These are phyloP conservation scores for Fusarium sp. DNA, from an alignment of 2,329 filamentous ascomycete species.

Conservation along the genomic window DNA sequence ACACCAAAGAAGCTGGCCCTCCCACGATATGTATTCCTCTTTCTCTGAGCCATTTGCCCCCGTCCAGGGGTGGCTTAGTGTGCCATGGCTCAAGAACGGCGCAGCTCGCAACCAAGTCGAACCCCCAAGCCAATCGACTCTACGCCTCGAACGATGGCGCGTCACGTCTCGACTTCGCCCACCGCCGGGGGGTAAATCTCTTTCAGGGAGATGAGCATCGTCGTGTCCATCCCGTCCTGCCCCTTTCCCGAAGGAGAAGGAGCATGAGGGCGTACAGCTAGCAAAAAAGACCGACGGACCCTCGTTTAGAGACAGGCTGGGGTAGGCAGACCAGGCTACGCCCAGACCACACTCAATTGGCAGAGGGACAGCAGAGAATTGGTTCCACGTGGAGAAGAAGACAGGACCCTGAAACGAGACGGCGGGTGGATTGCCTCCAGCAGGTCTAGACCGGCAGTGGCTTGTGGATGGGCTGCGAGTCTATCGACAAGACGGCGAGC, in stretches of 20 bases:
- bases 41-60: neutral
- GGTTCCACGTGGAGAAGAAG: neutral
- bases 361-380: neutral
- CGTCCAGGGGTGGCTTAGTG: neutral
- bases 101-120: neutral
- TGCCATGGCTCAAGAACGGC: neutral
- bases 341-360: slow-evolving; percentile 20
- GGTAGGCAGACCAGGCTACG: slow-evolving; percentile 6
- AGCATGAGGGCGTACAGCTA: slow-evolving; percentile 13
- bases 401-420: slow-evolving; percentile 25
- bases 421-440: neutral
- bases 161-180: neutral
- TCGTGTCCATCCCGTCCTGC: neutral
- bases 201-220: slow-evolving; percentile 21
- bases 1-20: neutral
- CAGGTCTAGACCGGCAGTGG: neutral
- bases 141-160: slow-evolving; percentile 13
- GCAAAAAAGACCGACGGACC: neutral
- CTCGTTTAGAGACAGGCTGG: neutral
- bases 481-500: neutral
- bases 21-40: slow-evolving; percentile 10
- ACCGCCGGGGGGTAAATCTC: slow-evolving; percentile 10
- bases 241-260: slow-evolving; percentile 21
- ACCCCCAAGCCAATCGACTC: neutral
- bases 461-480: neutral